A percentile compares a stretch with the other conserved stretches of the same genome.
Evolutionary conservation across 1,284 basidiomycete species (phyloP).

Genomic region (Cutaneotrichosporon sp.): DNA sequence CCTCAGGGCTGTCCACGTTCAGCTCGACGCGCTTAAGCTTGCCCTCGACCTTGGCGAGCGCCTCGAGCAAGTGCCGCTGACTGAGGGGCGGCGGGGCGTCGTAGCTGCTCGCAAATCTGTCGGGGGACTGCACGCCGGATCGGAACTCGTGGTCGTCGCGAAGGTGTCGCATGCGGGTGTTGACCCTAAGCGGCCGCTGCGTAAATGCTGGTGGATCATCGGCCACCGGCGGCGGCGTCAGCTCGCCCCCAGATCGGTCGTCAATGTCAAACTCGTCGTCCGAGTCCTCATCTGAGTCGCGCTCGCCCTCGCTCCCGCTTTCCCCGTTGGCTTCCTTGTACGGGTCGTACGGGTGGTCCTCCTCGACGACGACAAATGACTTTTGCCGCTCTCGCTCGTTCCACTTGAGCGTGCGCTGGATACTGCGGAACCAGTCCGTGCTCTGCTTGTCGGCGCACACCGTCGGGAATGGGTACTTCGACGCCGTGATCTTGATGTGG

Average conservation of each 20-base stretch:
- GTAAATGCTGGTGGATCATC: neutral
- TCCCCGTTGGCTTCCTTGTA: conserved; percentile 2
- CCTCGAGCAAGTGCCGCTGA: conserved; percentile 47
- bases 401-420: conserved; percentile 93
- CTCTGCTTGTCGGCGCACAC: conserved; percentile 97
- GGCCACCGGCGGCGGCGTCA: conserved; percentile 19
- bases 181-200: neutral
- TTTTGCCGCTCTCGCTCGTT: conserved; percentile 96
- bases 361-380: conserved; percentile 95
- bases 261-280: conserved; percentile 79
- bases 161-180: neutral
- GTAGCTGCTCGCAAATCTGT: conserved; percentile 64
- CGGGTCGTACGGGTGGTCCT: conserved; percentile 50
- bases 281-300: conserved; percentile 53
- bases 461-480: conserved; percentile 97
- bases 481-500: conserved; percentile 97
- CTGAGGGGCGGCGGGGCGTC: conserved; percentile 55
- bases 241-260: conserved; percentile 55
- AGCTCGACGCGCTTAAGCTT: conserved; percentile 4
- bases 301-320: conserved; percentile 49
- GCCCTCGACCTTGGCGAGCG: conserved; percentile 21
- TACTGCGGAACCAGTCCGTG: conserved; percentile 97
- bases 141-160: neutral
- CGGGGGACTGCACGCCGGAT: conserved; percentile 64
- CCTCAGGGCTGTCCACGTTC: too few relatives aligned